Base-by-base conservation (phyloP, 352 stramenopile species). In the Phytophthora citrophthora region DNA sequence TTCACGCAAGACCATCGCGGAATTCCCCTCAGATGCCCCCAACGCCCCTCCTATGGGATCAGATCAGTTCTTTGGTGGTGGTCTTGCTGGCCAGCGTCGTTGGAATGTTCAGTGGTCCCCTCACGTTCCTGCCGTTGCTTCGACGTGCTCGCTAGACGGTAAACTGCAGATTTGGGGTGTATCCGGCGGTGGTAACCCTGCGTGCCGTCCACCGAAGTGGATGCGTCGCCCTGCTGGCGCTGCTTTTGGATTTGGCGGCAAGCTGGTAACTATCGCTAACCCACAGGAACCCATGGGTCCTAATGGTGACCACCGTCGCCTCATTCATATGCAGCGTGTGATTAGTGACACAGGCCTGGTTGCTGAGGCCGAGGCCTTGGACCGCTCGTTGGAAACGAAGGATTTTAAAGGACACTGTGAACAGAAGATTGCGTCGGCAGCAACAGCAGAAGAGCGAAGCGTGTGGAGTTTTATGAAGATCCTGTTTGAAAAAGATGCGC, bases 41-140 rank as follows among this genome's bases (percentile, higher is more conserved):
- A 67, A 79, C 13, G 80, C 81, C n/a, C 86, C 86, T 5, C 40
- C 76, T 15, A 89, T 93, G 73, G 83, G 81, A 23, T 93, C 87
- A 16, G 86, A 94, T 47, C 83, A 91, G 64, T 91, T 93, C 57
- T 91, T 91, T 44, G 83, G 83, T 27, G 61, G 70, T 40, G 82
- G 79, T 12, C 78, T 87, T 29, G 78, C 78, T 23, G 88, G 84
- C 27, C 86, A 94, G 66, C 89, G 89, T 45, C 86, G 96, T 51
- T 99, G 97, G 81, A 93, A 98, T 65, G 94, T 99, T 16, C 83
- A 97, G 65, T 99, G 97, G 96, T 98, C 97, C 31, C 95, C 97
- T 23, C 85, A 97, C 58, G 86, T 98, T 51, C 93, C 96, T 20
- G 95, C 96, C 0, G 94, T 99, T 38, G 83, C 98, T 5, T 95